These are phyloP conservation scores for Yamadazyma sp. DNA, from an alignment of 1,139 yeast species.

Conservation along the genomic window DNA sequence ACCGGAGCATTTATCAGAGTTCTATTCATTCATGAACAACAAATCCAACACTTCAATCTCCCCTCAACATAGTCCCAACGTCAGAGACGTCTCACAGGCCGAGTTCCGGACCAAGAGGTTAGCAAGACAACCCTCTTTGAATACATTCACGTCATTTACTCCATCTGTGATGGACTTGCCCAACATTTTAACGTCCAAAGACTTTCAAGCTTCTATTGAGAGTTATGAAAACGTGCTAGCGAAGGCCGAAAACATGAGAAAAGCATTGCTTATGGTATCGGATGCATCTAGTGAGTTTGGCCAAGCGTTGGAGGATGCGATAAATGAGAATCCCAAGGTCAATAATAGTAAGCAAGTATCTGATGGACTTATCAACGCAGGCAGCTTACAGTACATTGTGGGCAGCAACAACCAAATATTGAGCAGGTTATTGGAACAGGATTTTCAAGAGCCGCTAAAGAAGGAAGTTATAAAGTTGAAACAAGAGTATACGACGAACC, in stretches of 20 bases:
- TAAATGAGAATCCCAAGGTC: slow-evolving; percentile 57
- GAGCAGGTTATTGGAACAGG: slow-evolving; percentile 51
- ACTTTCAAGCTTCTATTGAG: slow-evolving; percentile 49
- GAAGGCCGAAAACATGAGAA: slow-evolving; percentile 53
- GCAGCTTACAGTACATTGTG: slow-evolving; percentile 74
- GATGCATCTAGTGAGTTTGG: slow-evolving; percentile 75
- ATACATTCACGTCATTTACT: slow-evolving; percentile 41
- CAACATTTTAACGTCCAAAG: slow-evolving; percentile 57
- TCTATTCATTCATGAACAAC: slow-evolving; percentile 46
- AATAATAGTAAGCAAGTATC: slow-evolving; percentile 65
- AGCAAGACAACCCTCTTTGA: slow-evolving; percentile 30
- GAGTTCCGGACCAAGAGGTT: slow-evolving; percentile 10
- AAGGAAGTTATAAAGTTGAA: slow-evolving; percentile 44
- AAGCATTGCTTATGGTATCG: slow-evolving; percentile 52
- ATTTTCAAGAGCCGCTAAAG: slow-evolving; percentile 58
- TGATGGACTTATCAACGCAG: slow-evolving; percentile 69
- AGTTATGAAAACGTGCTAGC: slow-evolving; percentile 48
- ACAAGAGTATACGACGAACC: slow-evolving; percentile 39
- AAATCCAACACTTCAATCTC: slow-evolving; percentile 15
- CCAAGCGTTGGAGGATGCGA: slow-evolving; percentile 57
- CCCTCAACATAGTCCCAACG: slow-evolving; percentile 16
- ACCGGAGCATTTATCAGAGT: slow-evolving; percentile 58
- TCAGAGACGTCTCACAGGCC: slow-evolving; percentile 8
- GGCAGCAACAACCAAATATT: slow-evolving; percentile 78
- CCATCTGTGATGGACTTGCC: slow-evolving; percentile 61